Evolutionary conservation across 2,329 filamentous ascomycete species (phyloP).

Genomic region (Shiraia sp.): DNA sequence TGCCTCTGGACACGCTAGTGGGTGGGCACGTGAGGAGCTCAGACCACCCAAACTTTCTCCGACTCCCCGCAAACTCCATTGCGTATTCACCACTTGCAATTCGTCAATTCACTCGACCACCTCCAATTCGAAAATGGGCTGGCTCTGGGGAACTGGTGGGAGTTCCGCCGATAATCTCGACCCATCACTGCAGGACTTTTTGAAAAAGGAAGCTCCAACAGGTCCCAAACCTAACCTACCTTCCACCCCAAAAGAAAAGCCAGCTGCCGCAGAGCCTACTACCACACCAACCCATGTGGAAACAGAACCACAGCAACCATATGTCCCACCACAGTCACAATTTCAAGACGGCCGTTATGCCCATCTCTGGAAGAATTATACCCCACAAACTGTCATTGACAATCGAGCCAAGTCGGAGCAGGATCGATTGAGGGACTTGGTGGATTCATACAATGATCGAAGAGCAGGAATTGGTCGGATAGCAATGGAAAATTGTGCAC

Average conservation of each 20-base stretch:
- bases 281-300: slow-evolving; percentile 9
- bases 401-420: slow-evolving; percentile 72
- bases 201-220: slow-evolving; percentile 78
- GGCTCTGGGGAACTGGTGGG: slow-evolving; percentile 59
- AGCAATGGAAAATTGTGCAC: slow-evolving; percentile 89
- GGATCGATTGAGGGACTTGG: slow-evolving; percentile 77
- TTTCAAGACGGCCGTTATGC: slow-evolving; percentile 75
- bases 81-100: not conserved
- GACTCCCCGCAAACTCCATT: slow-evolving; percentile 16
- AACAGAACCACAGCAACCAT: slow-evolving; percentile 32
- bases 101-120: not conserved
- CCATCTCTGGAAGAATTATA: slow-evolving; percentile 91
- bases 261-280: slow-evolving; percentile 15
- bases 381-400: slow-evolving; percentile 71
- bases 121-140: slow-evolving; percentile 56
- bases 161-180: slow-evolving; percentile 71
- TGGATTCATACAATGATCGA: slow-evolving; percentile 83
- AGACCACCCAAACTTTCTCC: slow-evolving; percentile 10
- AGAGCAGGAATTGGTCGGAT: slow-evolving; percentile 76
- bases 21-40: slow-evolving; percentile 13
- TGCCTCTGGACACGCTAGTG: slow-evolving; percentile 22
- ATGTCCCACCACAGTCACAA: slow-evolving; percentile 58
- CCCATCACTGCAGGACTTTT: slow-evolving; percentile 79
- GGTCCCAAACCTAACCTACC: slow-evolving; percentile 57
- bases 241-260: slow-evolving; percentile 31